Evolutionary conservation across 2,329 filamentous ascomycete genomes (phyloP).

Genomic region (Raffaelea arxii): DNA sequence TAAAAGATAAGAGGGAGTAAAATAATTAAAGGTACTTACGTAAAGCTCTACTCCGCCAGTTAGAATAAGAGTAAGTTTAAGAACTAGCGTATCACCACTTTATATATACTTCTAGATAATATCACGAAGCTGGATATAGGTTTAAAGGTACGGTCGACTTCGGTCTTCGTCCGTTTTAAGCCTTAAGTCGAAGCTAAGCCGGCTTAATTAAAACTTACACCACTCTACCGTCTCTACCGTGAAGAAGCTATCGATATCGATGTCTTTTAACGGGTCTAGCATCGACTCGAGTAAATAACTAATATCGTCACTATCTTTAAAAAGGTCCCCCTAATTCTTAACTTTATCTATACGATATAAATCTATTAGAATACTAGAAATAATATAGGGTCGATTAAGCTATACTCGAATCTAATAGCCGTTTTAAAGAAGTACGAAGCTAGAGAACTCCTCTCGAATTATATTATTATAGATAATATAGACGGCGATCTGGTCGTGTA

Average conservation of each 20-base stretch:
- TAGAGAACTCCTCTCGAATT: neutral
- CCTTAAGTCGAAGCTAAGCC: neutral
- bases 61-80: neutral
- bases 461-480: constrained; percentile 3
- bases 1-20: neutral
- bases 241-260: neutral
- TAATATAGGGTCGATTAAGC: neutral
- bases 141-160: too few species aligned
- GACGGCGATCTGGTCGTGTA: neutral
- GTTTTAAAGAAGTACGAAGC: neutral
- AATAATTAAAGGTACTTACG: too few species aligned
- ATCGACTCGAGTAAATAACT: neutral
- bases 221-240: neutral
- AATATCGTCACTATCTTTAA: neutral
- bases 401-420: neutral
- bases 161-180: neutral
- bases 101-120: neutral
- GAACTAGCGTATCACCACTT: neutral
- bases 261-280: neutral
- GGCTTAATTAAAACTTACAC: neutral
- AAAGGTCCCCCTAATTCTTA: neutral
- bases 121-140: neutral
- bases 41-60: neutral
- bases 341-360: neutral
- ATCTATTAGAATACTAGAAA: neutral